A percentile compares a stretch with the other conserved stretches of the same genome.
phyloP scores from a whole-genome alignment of 345 rosid species.

The Toxicodendron radicans region DNA sequence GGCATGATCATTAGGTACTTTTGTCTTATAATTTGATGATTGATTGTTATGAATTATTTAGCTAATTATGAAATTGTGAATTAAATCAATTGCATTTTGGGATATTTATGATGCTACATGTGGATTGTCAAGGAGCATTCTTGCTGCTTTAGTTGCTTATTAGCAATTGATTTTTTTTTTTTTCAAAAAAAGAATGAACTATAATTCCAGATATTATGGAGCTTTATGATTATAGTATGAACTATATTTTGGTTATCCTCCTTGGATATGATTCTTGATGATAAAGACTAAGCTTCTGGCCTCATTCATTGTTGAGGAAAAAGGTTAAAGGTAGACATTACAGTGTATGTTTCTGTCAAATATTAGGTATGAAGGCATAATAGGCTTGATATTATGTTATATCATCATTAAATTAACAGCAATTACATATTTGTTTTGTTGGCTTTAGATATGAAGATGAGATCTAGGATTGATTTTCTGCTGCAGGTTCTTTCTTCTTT shows the following conservation, averaged over 20 bases:
- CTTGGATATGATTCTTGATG: neutral
- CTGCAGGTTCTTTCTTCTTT: too few relatives aligned
- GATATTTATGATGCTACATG: neutral
- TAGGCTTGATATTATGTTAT: too few relatives aligned
- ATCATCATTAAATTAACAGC: too few relatives aligned
- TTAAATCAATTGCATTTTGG: neutral
- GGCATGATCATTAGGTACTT: conserved; percentile 62
- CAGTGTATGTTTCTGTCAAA: neutral
- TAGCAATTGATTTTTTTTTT: neutral
- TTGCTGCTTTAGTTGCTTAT: neutral
- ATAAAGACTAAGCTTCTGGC: neutral
- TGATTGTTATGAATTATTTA: neutral
- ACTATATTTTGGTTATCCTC: neutral
- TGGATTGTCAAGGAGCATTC: neutral
- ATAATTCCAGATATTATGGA: neutral
- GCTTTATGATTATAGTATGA: neutral
- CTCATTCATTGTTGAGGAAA: neutral
- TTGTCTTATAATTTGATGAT: neutral
- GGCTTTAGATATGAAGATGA: too few relatives aligned
- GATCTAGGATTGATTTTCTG: too few relatives aligned
- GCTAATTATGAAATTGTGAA: neutral
- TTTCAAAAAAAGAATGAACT: neutral
- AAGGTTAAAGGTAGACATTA: neutral
- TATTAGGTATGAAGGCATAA: too few relatives aligned
- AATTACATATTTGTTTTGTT: too few relatives aligned